Base-by-base conservation (phyloP, 2,329 filamentous ascomycete genomes). In the Mycocentrospora acerina region DNA sequence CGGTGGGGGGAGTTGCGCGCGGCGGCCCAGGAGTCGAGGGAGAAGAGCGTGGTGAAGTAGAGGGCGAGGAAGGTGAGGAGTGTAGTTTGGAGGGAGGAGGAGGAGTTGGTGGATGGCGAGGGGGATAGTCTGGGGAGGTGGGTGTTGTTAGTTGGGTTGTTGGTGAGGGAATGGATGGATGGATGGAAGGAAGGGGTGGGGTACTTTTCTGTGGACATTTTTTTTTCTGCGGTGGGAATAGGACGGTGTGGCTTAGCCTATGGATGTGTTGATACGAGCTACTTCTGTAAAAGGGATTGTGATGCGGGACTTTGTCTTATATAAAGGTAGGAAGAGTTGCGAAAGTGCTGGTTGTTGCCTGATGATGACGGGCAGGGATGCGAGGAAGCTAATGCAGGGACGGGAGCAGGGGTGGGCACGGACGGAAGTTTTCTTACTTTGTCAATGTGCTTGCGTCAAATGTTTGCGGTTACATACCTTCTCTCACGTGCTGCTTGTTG, bases 41-140 rank as follows among this genome's bases (percentile, higher is more conserved):
- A 60, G 58, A 68, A 68, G 44, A 68, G 60, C 1, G 64, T 68
- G n/a, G 65, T 66, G 29, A 68, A 33, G 48, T 68, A 68, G 32
- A 68, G 64, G 19, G 61, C 60, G 42, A 66, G 18, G 57, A 68
- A 68, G 47, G 59, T 51, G 22, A 58, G 37, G 40, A 64, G 31
- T 8, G 59, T 52, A 22, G 48, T 49, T 26, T 35, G 30, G 24
- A 33, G 43, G 14, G 41, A 35, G 27, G 37, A n/a, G 19, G 19
- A 9, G 19, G 19, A 22, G 5, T 5, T 22, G 5, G 19, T 22
- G 19, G 19, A 22, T 22, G 19, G 5, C 9, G 19, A 9, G 19
- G 25, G 5, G 6, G 12, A 11, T 27, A 7, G 25, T 27, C 25
- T 27, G 25, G 25, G 25, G 25, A 6, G 25, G 24, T 25, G 24